Percentiles rank a stretch among this genome's conserved stretches.
Evolutionary conservation across 495 filamentous ascomycete genomes (phyloP).

Genomic region (Letharia columbiana): DNA sequence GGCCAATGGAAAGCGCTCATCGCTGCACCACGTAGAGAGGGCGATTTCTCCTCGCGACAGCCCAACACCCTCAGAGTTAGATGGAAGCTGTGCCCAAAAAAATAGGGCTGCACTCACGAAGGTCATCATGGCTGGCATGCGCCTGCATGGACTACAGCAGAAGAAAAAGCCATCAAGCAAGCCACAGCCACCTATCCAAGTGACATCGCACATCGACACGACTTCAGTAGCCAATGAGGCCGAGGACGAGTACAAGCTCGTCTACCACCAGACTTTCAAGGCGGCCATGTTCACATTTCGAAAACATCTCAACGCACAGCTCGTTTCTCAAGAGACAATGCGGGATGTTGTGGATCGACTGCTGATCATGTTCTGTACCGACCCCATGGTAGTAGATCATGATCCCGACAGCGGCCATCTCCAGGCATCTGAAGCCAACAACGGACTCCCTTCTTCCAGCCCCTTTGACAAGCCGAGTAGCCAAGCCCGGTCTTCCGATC

Average conservation of each 20-base stretch:
- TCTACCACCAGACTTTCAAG: conserved; percentile 59
- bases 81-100: conserved; percentile 35
- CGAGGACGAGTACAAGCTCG: conserved; percentile 55
- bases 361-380: conserved; percentile 35
- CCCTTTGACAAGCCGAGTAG: conserved; percentile 1
- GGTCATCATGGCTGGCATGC: conserved; percentile 53
- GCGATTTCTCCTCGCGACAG: conserved; percentile 9
- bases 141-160: conserved; percentile 52
- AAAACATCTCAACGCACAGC: conserved; percentile 32
- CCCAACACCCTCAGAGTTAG: conserved; percentile 35
- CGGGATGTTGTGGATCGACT: conserved; percentile 37
- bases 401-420: background rate
- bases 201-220: background rate
- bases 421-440: background rate
- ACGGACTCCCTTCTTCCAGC: background rate
- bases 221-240: conserved; percentile 26
- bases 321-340: conserved; percentile 29
- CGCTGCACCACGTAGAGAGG: conserved; percentile 23
- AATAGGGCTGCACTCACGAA: conserved; percentile 40
- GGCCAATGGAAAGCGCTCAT: conserved; percentile 20
- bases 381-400: conserved; percentile 23
- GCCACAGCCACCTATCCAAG: conserved; percentile 11
- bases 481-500: background rate
- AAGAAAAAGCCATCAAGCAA: conserved; percentile 26
- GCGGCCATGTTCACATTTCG: conserved; percentile 51